A percentile compares a stretch with the other conserved stretches of the same genome.
phyloP scores from a whole-genome alignment of 2,329 filamentous ascomycete species.

The Hymenoscyphus fraxineus region DNA sequence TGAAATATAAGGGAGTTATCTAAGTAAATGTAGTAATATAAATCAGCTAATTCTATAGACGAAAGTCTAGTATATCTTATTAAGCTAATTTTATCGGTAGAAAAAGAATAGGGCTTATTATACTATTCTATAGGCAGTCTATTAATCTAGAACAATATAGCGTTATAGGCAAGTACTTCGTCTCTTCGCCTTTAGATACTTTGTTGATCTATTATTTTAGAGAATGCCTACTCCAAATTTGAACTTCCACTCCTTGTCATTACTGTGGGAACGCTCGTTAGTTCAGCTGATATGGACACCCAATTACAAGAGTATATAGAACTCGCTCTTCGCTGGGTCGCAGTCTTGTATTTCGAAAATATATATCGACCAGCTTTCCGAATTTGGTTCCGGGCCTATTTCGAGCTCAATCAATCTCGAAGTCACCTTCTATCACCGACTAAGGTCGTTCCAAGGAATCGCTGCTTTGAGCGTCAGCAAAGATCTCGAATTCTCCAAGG shows the following conservation, averaged over 20 bases:
- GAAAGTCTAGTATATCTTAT: background rate
- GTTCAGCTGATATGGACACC: background rate
- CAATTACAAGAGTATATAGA: background rate
- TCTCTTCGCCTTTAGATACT: background rate
- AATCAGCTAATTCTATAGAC: background rate
- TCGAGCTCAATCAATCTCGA: background rate
- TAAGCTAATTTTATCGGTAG: background rate
- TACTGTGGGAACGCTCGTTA: background rate
- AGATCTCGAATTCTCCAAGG: background rate
- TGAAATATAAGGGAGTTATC: background rate
- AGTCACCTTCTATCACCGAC: background rate
- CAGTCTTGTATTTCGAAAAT: background rate
- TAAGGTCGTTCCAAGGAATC: background rate
- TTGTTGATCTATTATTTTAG: background rate
- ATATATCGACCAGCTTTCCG: background rate
- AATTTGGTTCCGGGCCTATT: background rate
- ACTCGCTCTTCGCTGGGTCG: background rate
- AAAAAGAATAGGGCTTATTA: background rate
- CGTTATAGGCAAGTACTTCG: background rate
- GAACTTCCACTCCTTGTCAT: background rate
- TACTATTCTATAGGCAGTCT: background rate
- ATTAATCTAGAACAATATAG: background rate
- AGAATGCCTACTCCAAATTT: background rate
- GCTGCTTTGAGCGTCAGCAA: background rate
- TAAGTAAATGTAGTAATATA: background rate